phyloP scores from a whole-genome alignment of 2,329 filamentous ascomycete genomes.

The Huntiella omanensis region DNA sequence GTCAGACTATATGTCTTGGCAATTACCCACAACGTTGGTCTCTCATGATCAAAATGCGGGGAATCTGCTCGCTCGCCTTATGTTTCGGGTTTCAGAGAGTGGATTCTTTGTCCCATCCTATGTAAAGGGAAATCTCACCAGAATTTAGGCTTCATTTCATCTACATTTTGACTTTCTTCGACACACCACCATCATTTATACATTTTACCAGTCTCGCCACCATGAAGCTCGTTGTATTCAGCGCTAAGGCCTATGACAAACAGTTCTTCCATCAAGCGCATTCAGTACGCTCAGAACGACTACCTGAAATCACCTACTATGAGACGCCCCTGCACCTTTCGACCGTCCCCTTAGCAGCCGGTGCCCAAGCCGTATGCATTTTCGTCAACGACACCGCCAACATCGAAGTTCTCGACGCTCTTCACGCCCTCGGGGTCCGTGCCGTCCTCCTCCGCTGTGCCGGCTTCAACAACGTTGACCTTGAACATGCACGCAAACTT shows the following conservation, averaged over 20 bases:
- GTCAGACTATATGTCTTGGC: too few species aligned
- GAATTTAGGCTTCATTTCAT: too few species aligned
- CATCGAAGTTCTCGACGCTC: slow-evolving; percentile 29
- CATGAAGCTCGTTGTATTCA: slow-evolving; percentile 46
- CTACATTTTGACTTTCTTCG: too few species aligned
- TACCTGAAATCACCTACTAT: slow-evolving; percentile 33
- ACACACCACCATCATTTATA: too few species aligned
- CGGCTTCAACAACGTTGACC: slow-evolving; percentile 49
- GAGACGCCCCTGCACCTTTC: slow-evolving; percentile 35
- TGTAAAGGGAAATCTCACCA: too few species aligned
- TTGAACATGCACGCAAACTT: slow-evolving; percentile 31
- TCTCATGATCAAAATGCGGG: too few species aligned
- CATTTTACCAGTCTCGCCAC: slow-evolving; percentile 1
- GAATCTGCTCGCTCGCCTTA: too few species aligned
- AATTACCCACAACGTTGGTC: too few species aligned
- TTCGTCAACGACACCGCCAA: slow-evolving; percentile 48
- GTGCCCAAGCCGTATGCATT: slow-evolving; percentile 40
- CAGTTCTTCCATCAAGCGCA: slow-evolving; percentile 30
- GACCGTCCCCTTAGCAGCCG: slow-evolving; percentile 34
- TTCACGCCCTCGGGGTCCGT: slow-evolving; percentile 31
- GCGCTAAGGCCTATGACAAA: slow-evolving; percentile 44
- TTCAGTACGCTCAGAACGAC: slow-evolving; percentile 17
- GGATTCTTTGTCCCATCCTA: too few species aligned
- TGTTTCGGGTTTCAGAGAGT: too few species aligned
- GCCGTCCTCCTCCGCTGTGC: slow-evolving; percentile 48